Base-by-base conservation (phyloP, 768 basidiomycete species). In the Kwoniella shandongensis region DNA sequence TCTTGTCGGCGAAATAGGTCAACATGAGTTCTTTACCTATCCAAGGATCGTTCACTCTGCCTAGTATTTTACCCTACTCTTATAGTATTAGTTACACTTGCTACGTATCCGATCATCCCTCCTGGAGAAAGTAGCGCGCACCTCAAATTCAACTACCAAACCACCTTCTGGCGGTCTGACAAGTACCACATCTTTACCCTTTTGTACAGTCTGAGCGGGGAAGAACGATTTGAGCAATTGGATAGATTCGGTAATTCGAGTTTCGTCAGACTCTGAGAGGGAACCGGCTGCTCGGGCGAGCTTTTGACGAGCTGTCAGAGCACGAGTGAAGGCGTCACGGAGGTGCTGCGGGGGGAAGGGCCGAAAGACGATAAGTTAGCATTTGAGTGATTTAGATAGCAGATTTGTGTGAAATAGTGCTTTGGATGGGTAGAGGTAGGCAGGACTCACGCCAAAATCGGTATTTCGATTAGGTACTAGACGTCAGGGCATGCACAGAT, bases 381-480 rank as follows among this genome's bases (percentile, higher is more conserved):
- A n/a, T 26, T 26, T 44, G 7, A 17, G 27, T 27, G 22, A 45
- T 13, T 20, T 27, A 22, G 27, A 35, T 32, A n/a, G n/a, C 7
- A 10, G 41, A 17, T 54, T 38, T 17, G 41, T 44, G 41, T n/a
- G n/a, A n/a, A n/a, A n/a, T 6, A 42, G 41, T 18, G 7, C 41
- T 22, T 42, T 8, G 41, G 7, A 42, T n/a, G 18, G 17, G 23
- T 18, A 8, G 23, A 8, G 41, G 22, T 26, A 20, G 44, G 32
- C 11, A 17, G 10, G 29, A 61, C 66, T 57, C 44, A 68, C 66
- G 11, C 62, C 59, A 54, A 79, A 78, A 40, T 75, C 74, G 10
- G 79, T 79, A 51, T 75, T 78, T 13, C 78, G 54, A 0, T 75
- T 66, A 0, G 79, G 79, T 0, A 80, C 79, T 78, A 55, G 17